phyloP scores from a whole-genome alignment of 202 grass and related monocot genomes.

The Musa balbisiana region DNA sequence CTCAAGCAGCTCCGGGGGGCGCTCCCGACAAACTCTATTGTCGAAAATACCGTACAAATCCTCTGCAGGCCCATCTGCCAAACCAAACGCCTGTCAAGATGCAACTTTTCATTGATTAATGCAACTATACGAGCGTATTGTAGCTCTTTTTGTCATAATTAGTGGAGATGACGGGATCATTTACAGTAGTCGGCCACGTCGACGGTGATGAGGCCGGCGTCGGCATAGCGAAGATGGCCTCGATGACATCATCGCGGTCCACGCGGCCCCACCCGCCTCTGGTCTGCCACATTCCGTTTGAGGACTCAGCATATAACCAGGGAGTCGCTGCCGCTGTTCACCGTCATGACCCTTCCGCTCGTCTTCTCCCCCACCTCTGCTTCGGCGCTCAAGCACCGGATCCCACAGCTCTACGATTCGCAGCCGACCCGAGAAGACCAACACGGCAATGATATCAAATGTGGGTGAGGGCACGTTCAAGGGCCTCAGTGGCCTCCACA shows the following conservation, averaged over 20 bases:
- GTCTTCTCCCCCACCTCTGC: constrained; percentile 34
- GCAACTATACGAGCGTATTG: too few species aligned
- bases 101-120: neutral
- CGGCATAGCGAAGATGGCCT: constrained; percentile 75
- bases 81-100: neutral
- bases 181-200: constrained; percentile 90
- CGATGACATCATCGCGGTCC: constrained; percentile 65
- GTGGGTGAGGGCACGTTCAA: too few species aligned
- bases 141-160: neutral
- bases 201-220: constrained; percentile 77
- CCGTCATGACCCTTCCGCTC: constrained; percentile 23
- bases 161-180: neutral
- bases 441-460: too few species aligned
- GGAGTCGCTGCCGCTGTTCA: constrained; percentile 47
- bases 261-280: constrained; percentile 79
- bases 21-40: constrained; percentile 68
- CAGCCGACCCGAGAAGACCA: neutral
- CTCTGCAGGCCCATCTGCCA: constrained; percentile 80
- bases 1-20: constrained; percentile 58
- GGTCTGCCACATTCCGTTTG: constrained; percentile 95
- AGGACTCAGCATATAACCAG: constrained; percentile 86
- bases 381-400: constrained; percentile 28
- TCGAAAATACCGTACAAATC: constrained; percentile 87
- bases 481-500: too few species aligned
- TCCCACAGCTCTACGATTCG: neutral